These are phyloP conservation scores for Primulina eburnea DNA, from an alignment of 257 asterid species.

Conservation along the genomic window DNA sequence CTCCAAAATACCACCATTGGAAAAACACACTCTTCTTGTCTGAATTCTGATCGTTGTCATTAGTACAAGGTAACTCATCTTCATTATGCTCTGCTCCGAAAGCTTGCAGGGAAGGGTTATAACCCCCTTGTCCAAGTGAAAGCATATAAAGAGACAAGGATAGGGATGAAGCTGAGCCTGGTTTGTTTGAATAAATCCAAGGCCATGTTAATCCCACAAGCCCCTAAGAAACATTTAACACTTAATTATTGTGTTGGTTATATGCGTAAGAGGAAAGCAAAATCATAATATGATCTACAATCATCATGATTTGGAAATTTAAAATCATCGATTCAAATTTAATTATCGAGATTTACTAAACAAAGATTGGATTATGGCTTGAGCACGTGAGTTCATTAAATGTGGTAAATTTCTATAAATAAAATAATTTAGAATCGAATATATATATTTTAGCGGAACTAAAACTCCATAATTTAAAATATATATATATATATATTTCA, in stretches of 20 bases:
- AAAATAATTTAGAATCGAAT: too few species aligned
- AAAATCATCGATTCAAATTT: not conserved
- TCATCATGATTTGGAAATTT: not conserved
- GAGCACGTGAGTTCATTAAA: too few species aligned
- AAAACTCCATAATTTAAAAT: too few species aligned
- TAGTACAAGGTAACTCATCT: constrained; percentile 41
- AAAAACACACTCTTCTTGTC: constrained; percentile 60
- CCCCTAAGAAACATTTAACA: constrained; percentile 44
- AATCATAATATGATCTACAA: not conserved
- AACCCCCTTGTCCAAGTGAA: constrained; percentile 80
- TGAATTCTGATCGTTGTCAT: constrained; percentile 26
- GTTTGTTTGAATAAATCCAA: constrained; percentile 36
- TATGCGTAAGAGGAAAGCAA: not conserved
- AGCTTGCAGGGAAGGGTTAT: constrained; percentile 89
- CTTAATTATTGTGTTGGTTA: not conserved
- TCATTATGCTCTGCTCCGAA: constrained; percentile 77
- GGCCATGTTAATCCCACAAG: constrained; percentile 68
- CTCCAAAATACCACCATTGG: constrained; percentile 92
- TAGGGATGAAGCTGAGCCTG: constrained; percentile 43
- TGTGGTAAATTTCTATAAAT: too few species aligned
- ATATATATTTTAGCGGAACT: too few species aligned
- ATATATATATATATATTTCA: too few species aligned
- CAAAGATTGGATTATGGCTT: too few species aligned
- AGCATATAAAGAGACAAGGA: constrained; percentile 65
- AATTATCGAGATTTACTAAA: too few species aligned